Base-by-base conservation (phyloP, 371 early-diverging fungal genomes). In the Mucor saturninus region DNA sequence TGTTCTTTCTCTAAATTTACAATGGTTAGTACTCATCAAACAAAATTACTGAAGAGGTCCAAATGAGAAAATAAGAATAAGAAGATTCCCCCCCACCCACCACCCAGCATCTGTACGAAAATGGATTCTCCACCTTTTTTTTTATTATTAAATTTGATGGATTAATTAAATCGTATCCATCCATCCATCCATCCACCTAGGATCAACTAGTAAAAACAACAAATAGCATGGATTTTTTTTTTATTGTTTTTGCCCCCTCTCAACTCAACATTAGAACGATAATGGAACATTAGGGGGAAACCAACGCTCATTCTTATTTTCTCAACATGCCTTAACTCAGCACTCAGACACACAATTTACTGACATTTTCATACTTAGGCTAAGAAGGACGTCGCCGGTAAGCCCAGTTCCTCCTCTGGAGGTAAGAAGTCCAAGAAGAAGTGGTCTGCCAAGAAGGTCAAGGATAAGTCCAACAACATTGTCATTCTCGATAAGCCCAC, bases 391-490 rank as follows among this genome's bases (percentile, higher is more conserved):
- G 85, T 83, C 71, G 90, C 86, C 77, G 84, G 89, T 68, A 85
- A 84, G 79, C 89, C 88, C 64, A 69, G 81, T 72, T 85, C 87
- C 64, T 81, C 86, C 60, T 83, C 89, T 73, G 91, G 93, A 78
- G 93, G 93, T 68, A 93, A 93, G 88, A 89, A 88, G 79, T 89
- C 91, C 84, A 93, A 93, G 87, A 93, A 93, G 95, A 96, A 96
- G 91, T 96, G 96, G 96, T 95, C 95, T 69, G 94, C 94, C 87
- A 94, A 93, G 73, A 93, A 93, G 88, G 91, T 91, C 72, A 95
- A 95, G 95, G 96, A 96, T 84, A 95, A 95, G 94, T 87, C 94
- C 83, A 95, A 96, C 93, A 95, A 95, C 91, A 84, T 92, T 81
- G 96, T 97, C 64, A 83, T 90, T 81, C 89, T 97, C 71, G 93